Conservation (phyloP, 306 rosid genomes). For the Gastrolobium villosum region DNA sequence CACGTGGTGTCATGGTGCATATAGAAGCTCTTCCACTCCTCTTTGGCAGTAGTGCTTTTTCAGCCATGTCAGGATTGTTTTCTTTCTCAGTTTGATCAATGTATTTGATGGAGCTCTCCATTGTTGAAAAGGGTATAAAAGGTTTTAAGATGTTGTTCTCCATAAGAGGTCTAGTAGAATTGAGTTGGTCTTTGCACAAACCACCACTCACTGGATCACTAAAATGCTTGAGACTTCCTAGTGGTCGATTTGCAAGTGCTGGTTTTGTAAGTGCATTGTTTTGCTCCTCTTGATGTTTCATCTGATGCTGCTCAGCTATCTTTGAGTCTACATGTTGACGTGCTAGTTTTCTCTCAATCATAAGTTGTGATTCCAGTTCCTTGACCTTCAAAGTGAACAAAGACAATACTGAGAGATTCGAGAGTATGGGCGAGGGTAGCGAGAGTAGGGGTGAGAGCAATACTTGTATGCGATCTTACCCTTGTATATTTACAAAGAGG, state of each 20-base stretch:
- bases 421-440: background rate
- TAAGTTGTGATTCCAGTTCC: slow-evolving; percentile 93
- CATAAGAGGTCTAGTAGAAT: slow-evolving; percentile 59
- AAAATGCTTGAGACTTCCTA: slow-evolving; percentile 64
- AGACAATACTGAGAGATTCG: slow-evolving; percentile 37
- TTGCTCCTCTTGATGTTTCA: slow-evolving; percentile 79
- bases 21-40: slow-evolving; percentile 82
- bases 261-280: slow-evolving; percentile 56
- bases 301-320: slow-evolving; percentile 91
- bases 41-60: slow-evolving; percentile 61
- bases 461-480: no score
- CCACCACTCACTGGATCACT: slow-evolving; percentile 52
- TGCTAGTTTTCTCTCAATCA: slow-evolving; percentile 93
- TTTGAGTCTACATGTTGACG: slow-evolving; percentile 93
- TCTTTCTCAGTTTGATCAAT: slow-evolving; percentile 81
- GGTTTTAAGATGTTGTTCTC: slow-evolving; percentile 70
- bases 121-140: slow-evolving; percentile 58
- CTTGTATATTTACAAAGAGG: no score
- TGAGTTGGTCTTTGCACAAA: slow-evolving; percentile 65
- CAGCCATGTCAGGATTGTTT: slow-evolving; percentile 79
- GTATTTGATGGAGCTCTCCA: slow-evolving; percentile 65
- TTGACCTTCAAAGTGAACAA: slow-evolving; percentile 65
- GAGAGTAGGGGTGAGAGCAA: no score
- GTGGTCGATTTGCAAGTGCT: slow-evolving; percentile 58
- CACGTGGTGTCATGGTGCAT: slow-evolving; percentile 66